Evolutionary conservation across 176 grass and related monocot genomes (phyloP).

Genomic region (Juncus inflexus): DNA sequence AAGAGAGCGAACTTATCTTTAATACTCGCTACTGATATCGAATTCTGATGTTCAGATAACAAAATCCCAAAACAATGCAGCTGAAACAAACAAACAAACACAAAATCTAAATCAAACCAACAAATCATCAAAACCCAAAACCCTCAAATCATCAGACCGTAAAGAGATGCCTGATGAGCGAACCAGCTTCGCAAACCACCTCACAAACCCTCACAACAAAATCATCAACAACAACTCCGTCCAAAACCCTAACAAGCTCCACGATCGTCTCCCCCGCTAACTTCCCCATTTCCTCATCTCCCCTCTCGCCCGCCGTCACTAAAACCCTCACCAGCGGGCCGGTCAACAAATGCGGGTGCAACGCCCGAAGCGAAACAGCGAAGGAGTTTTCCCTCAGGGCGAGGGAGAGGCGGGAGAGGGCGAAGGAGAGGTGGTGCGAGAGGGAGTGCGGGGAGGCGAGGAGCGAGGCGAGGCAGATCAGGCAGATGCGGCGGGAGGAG

Average conservation of each 20-base stretch:
- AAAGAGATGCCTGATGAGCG: conserved; percentile 65
- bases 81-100: conserved; percentile 41
- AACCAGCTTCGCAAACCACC: conserved; percentile 48
- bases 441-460: conserved; percentile 49
- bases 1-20: conserved; percentile 59
- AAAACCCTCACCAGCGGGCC: conserved; percentile 58
- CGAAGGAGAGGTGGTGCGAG: conserved; percentile 82
- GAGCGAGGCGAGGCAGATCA: conserved; percentile 59
- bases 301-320: conserved; percentile 26
- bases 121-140: too few relatives aligned
- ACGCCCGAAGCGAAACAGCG: conserved; percentile 29
- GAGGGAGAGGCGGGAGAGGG: conserved; percentile 63
- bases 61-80: conserved; percentile 76
- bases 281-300: conserved; percentile 46
- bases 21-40: conserved; percentile 49
- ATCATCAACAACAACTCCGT: conserved; percentile 49
- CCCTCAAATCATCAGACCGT: conserved; percentile 31
- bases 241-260: conserved; percentile 46
- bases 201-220: conserved; percentile 49
- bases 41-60: conserved; percentile 47
- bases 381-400: conserved; percentile 45
- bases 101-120: conserved; percentile 27
- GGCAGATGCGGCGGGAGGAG: conserved; percentile 51
- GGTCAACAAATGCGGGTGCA: conserved; percentile 59
- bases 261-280: conserved; percentile 53